Conservation (phyloP, 768 basidiomycete genomes). For the Trichaptum fuscoviolaceum region DNA sequence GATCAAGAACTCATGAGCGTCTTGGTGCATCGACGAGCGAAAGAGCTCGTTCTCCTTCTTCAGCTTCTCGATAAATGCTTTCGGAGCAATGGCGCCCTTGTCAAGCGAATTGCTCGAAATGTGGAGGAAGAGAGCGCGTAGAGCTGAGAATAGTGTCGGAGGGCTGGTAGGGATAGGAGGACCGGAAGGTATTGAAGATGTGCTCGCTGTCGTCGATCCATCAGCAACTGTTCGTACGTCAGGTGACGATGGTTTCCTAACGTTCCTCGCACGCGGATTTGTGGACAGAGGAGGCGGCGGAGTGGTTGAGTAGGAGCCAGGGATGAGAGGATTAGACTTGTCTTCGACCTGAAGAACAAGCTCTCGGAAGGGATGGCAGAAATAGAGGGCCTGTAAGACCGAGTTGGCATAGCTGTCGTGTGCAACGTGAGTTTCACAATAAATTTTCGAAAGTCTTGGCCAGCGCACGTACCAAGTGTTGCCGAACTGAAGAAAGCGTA, state of each 20-base stretch:
- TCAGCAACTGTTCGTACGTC: neutral
- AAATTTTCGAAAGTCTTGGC: neutral
- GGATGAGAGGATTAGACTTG: conserved; percentile 37
- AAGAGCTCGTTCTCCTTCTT: conserved; percentile 91
- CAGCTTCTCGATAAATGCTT: conserved; percentile 89
- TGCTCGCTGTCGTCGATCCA: conserved; percentile 9
- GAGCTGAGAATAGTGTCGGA: conserved; percentile 82
- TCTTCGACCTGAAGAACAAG: conserved; percentile 72
- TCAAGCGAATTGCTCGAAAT: conserved; percentile 75
- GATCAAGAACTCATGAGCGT: conserved; percentile 97
- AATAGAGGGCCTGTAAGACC: conserved; percentile 96
- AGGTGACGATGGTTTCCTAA: conserved; percentile 39
- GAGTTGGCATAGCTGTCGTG: conserved; percentile 88
- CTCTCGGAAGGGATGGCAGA: conserved; percentile 89
- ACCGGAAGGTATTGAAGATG: conserved; percentile 24
- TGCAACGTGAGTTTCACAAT: conserved; percentile 4
- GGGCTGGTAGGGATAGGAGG: conserved; percentile 53
- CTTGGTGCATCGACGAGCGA: conserved; percentile 89
- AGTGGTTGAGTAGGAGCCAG: conserved; percentile 29
- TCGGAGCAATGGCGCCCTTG: conserved; percentile 84
- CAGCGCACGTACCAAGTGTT: conserved; percentile 78
- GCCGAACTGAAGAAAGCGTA: conserved; percentile 59
- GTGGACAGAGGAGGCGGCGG: conserved; percentile 23
- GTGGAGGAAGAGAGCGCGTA: conserved; percentile 84
- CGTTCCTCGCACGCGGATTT: conserved; percentile 45